phyloP scores from a whole-genome alignment of 208 protist species.

The Acanthamoeba sp. region DNA sequence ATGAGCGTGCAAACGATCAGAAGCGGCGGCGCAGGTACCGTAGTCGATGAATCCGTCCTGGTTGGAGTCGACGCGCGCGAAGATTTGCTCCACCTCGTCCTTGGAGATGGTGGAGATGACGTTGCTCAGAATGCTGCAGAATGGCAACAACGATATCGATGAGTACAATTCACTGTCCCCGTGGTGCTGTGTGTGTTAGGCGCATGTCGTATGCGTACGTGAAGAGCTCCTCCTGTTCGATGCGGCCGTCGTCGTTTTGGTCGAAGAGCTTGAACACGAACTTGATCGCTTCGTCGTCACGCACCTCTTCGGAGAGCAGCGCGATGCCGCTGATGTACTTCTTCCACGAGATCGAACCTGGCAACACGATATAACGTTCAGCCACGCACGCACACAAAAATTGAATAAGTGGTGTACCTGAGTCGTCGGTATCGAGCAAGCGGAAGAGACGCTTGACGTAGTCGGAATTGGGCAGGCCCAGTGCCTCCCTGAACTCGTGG shows the following conservation, averaged over 20 bases:
- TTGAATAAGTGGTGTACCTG: background rate
- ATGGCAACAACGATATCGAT: background rate
- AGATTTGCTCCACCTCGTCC: constrained; percentile 42
- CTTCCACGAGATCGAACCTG: constrained; percentile 48
- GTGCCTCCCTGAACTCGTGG: constrained; percentile 16
- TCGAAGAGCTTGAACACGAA: constrained; percentile 49
- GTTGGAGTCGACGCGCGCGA: constrained; percentile 11
- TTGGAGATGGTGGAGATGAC: background rate
- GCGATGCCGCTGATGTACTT: constrained; percentile 55
- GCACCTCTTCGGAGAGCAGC: constrained; percentile 25
- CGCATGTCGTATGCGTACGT: background rate
- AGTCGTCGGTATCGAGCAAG: constrained; percentile 30
- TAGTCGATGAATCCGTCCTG: constrained; percentile 31
- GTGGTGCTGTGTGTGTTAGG: background rate
- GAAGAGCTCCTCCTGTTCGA: constrained; percentile 30
- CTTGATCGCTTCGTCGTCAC: constrained; percentile 25
- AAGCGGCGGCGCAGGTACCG: background rate
- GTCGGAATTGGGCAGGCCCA: background rate
- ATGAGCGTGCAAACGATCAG: background rate
- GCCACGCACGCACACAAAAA: background rate
- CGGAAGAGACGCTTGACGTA: constrained; percentile 22
- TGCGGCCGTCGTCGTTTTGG: constrained; percentile 48
- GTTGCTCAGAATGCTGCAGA: constrained; percentile 9
- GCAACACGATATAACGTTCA: background rate
- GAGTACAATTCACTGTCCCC: too few relatives aligned